A percentile compares a stretch with the other conserved stretches of the same genome.
These are phyloP conservation scores for Brachypodium distachyon DNA, from an alignment of 202 grass and related monocot species.

Conservation along the genomic window DNA sequence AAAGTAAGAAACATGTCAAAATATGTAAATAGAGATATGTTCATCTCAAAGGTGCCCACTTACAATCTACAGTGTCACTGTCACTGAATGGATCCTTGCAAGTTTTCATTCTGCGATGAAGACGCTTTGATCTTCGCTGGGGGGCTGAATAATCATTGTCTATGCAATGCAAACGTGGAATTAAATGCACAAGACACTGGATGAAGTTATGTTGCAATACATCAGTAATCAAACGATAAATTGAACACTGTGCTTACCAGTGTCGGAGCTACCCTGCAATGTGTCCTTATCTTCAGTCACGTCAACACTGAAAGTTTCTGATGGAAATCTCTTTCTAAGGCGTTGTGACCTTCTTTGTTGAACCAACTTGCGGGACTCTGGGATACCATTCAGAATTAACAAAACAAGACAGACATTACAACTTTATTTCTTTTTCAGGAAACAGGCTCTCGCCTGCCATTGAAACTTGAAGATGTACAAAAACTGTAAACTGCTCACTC, in stretches of 20 bases:
- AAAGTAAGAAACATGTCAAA: neutral
- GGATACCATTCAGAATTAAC: neutral
- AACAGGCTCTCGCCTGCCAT: no score
- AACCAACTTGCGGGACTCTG: neutral
- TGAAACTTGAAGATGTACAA: no score
- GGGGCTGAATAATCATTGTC: neutral
- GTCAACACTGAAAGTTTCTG: neutral
- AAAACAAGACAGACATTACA: neutral
- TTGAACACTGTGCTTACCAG: neutral
- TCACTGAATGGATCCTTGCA: neutral
- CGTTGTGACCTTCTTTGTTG: conserved; percentile 20
- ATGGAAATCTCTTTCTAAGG: neutral
- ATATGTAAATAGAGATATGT: neutral
- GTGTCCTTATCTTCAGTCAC: neutral
- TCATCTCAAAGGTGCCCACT: neutral
- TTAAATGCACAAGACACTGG: neutral
- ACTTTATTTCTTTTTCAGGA: no score
- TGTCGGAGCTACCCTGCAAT: neutral
- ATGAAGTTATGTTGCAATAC: neutral
- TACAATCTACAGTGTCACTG: neutral
- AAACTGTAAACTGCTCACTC: neutral
- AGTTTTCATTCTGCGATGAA: conserved; percentile 22
- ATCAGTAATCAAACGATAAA: neutral
- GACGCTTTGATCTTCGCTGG: conserved; percentile 24
- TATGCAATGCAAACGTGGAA: conserved; percentile 6